Evolutionary conservation across 495 filamentous ascomycete species (phyloP).

Genomic region (Xanthoparmelia taractica): DNA sequence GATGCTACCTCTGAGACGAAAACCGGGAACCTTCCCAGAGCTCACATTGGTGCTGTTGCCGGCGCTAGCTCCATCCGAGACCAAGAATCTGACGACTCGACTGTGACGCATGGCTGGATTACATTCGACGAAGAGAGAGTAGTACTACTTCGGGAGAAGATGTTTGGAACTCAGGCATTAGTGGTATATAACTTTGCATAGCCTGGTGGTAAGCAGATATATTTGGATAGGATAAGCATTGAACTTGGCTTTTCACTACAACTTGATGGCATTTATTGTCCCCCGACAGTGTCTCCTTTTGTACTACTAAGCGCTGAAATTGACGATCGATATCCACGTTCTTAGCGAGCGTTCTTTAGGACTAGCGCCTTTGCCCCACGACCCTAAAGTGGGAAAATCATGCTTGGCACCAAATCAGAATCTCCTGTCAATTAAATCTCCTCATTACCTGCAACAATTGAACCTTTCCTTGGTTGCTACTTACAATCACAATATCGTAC

Average conservation of each 20-base stretch:
- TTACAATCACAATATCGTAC: background rate
- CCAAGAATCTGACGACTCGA: constrained; percentile 30
- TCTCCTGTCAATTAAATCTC: background rate
- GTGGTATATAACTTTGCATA: constrained; percentile 91
- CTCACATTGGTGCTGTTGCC: constrained; percentile 7
- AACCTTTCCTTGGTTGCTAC: background rate
- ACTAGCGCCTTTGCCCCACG: constrained; percentile 19
- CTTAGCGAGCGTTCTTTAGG: constrained; percentile 15
- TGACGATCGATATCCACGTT: background rate
- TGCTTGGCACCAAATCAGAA: constrained; percentile 1
- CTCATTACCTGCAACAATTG: background rate
- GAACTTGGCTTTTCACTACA: background rate
- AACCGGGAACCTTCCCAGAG: constrained; percentile 6
- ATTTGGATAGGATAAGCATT: background rate
- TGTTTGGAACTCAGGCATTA: constrained; percentile 58
- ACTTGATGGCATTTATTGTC: background rate
- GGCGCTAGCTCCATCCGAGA: constrained; percentile 19
- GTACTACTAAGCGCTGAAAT: no score
- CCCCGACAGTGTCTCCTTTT: background rate
- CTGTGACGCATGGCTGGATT: constrained; percentile 55
- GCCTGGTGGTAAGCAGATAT: background rate
- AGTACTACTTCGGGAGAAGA: constrained; percentile 69
- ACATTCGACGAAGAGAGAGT: constrained; percentile 94
- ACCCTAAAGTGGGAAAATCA: constrained; percentile 11
- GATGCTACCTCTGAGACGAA: constrained; percentile 1